These are phyloP conservation scores for Leishmania mexicana DNA, from an alignment of 208 protist species.

Conservation along the genomic window DNA sequence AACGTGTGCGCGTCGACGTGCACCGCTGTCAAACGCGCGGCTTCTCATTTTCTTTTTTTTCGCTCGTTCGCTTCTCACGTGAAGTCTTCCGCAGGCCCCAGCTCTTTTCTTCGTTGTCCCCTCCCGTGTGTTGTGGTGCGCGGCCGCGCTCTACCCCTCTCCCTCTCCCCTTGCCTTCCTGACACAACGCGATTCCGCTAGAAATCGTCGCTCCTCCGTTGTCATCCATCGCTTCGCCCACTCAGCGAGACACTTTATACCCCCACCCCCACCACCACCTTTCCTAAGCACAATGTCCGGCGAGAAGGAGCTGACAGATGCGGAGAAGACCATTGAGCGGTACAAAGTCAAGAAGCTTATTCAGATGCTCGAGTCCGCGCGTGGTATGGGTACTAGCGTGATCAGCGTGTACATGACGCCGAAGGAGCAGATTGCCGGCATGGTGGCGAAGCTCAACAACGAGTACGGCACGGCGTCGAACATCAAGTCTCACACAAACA, in stretches of 20 bases:
- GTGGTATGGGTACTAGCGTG: slow-evolving; percentile 99
- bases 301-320: slow-evolving; percentile 80
- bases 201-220: not conserved
- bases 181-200: not conserved
- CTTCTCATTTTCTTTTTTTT: not conserved
- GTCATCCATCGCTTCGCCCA: not conserved
- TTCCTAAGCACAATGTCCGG: slow-evolving; percentile 31
- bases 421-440: slow-evolving; percentile 97
- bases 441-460: slow-evolving; percentile 99
- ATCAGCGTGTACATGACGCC: slow-evolving; percentile 99
- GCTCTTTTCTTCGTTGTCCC: not conserved
- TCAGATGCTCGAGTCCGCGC: slow-evolving; percentile 96
- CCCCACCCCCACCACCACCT: not conserved
- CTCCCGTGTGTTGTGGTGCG: not conserved
- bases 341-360: slow-evolving; percentile 99
- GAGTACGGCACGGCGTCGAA: slow-evolving; percentile 99
- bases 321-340: slow-evolving; percentile 96
- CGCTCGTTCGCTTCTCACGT: not conserved
- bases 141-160: not conserved
- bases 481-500: slow-evolving; percentile 99
- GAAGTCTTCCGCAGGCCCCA: not conserved
- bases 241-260: not conserved
- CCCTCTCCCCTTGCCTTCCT: not conserved
- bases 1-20: not conserved
- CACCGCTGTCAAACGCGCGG: not conserved